Evolutionary conservation across 495 filamentous ascomycete species (phyloP), one percentile per base, ranked within the genome.

Genomic region (Xylaria longipes): DNA sequence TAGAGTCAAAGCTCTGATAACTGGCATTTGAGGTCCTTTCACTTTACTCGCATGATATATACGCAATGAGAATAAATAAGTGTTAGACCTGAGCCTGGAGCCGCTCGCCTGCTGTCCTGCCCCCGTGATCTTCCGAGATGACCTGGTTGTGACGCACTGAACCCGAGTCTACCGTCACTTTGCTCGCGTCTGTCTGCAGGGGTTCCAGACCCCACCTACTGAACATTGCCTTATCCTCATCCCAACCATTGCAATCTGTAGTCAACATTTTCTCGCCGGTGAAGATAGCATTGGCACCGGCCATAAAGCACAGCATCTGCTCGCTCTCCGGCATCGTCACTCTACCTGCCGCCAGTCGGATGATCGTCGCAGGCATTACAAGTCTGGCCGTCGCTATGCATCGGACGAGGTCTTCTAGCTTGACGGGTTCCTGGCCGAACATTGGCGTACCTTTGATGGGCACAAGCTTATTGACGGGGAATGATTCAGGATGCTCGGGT

Each of bases 191-290:
- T 25, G 65, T 67, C 31, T 35, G 46, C 15, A 67, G 46, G 14
- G 92, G 91, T 73, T 86, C 83, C 74, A 94, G 81, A 11, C 93
- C 93, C 91, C 91, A 95, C 60, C 85, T 84, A 11, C 91, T 89
- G 81, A 97, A 94, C 89, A 95, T 91, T 9, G 70, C 88, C 64
- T 87, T 89, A 73, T 97, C 93, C 81, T 94, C 92, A 72, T 94
- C 93, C 92, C 92, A 97, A 5, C 93, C 93, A 72, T 91, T 94
- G 77, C 93, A 95, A 68, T 92, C 91, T 0, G 93, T 95, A 22
- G 93, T 97, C 83, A 95, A 76, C 93, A 97, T 95, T 86, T 93
- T 95, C 83, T 97, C 93, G 25, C 93, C 93, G 1, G 93, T 97
- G 79, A 97, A 97, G 9, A 97, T 88, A 15, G 93, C 93, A 77